phyloP scores from a whole-genome alignment of 768 basidiomycete species.

The Termitomyces heimii region DNA sequence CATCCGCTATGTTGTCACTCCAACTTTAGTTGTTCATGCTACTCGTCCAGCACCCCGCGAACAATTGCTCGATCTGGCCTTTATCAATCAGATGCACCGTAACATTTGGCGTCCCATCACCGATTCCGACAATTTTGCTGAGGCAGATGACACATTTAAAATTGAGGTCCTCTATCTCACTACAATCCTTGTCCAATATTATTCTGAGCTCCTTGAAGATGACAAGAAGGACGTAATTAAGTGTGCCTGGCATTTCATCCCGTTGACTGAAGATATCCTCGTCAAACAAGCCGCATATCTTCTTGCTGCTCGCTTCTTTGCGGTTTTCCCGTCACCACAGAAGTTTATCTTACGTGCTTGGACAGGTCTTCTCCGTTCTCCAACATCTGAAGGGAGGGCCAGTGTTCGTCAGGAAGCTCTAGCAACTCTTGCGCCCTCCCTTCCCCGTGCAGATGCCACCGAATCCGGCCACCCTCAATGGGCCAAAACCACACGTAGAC shows the following conservation, averaged over 20 bases:
- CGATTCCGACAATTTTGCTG: conserved; percentile 42
- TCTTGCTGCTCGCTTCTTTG: conserved; percentile 87
- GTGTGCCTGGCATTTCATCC: conserved; percentile 87
- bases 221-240: conserved; percentile 90
- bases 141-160: conserved; percentile 78
- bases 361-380: conserved; percentile 81
- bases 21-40: conserved; percentile 77
- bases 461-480: conserved; percentile 67
- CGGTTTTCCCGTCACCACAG: conserved; percentile 78
- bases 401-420: conserved; percentile 80
- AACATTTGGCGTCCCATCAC: conserved; percentile 81
- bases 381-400: conserved; percentile 63
- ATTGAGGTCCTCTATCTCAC: conserved; percentile 91
- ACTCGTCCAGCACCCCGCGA: conserved; percentile 43
- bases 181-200: conserved; percentile 81
- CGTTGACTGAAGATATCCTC: conserved; percentile 72
- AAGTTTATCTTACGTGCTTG: conserved; percentile 92
- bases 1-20: conserved; percentile 81
- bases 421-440: conserved; percentile 77
- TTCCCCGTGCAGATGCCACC: conserved; percentile 54
- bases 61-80: conserved; percentile 65
- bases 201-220: conserved; percentile 72
- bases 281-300: conserved; percentile 93
- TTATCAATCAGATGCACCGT: conserved; percentile 62
- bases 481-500: conserved; percentile 80